These are phyloP conservation scores for Hericium coralloides DNA, from an alignment of 768 basidiomycete species.

Conservation along the genomic window DNA sequence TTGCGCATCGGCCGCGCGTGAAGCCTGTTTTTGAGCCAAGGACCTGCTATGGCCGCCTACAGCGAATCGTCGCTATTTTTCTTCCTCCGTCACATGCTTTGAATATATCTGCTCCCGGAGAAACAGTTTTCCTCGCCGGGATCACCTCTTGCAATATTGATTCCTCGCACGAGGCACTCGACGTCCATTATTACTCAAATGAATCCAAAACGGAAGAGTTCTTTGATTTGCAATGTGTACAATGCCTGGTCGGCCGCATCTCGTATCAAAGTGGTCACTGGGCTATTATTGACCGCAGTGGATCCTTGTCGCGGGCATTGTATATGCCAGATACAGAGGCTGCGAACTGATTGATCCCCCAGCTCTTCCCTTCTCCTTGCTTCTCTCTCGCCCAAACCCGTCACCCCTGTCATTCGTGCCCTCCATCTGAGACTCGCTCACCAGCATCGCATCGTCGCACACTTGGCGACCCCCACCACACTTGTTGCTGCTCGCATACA, in stretches of 20 bases:
- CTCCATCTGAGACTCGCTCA: no score
- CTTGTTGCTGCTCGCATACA: no score
- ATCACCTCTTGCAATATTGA: neutral
- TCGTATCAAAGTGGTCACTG: neutral
- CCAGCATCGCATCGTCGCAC: no score
- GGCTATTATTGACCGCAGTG: neutral
- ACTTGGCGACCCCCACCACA: no score
- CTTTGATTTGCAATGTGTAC: neutral
- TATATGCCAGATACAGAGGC: neutral
- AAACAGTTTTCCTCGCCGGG: neutral
- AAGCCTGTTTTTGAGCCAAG: neutral
- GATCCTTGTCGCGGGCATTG: neutral
- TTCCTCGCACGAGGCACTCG: neutral
- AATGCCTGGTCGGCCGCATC: neutral
- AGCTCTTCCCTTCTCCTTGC: no score
- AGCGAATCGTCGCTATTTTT: neutral
- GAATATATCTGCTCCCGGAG: neutral
- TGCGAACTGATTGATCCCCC: neutral
- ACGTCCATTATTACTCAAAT: neutral
- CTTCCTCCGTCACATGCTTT: neutral
- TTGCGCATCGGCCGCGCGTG: neutral
- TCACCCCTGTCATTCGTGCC: no score
- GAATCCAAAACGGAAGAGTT: neutral
- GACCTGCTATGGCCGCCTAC: neutral
- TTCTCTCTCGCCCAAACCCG: no score